A percentile compares a stretch with the other conserved stretches of the same genome.
These are phyloP conservation scores for Isoetes taiwanensis DNA, from an alignment of 75 land plant genomes.

Conservation along the genomic window DNA sequence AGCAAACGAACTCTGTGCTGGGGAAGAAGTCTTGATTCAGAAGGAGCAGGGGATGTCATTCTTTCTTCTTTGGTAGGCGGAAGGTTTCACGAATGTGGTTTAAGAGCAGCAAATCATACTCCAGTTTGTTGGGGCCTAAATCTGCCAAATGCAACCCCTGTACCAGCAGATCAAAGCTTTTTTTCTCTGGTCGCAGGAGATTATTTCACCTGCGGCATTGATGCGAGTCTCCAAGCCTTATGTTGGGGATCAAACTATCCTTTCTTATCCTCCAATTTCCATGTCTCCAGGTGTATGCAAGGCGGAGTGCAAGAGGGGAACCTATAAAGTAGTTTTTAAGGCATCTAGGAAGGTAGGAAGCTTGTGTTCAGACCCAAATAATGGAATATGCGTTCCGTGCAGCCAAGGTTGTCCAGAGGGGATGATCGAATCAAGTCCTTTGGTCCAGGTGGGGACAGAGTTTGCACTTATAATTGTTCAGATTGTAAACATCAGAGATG, in stretches of 20 bases:
- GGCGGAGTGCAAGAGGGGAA: constrained; percentile 23
- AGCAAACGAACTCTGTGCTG: constrained; percentile 37
- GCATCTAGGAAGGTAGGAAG: no score
- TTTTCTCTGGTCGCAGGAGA: constrained; percentile 55
- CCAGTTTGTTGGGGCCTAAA: constrained; percentile 63
- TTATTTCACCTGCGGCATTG: constrained; percentile 73
- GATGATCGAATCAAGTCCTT: constrained; percentile 21
- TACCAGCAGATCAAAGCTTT: constrained; percentile 27
- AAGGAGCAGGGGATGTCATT: constrained; percentile 22
- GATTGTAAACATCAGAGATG: constrained; percentile 26
- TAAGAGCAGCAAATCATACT: constrained; percentile 19
- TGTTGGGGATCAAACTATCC: constrained; percentile 73
- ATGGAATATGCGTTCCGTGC: constrained; percentile 43
- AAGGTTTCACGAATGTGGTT: constrained; percentile 63
- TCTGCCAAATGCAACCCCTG: constrained; percentile 24
- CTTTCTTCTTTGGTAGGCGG: constrained; percentile 59
- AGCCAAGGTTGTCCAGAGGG: constrained; percentile 33
- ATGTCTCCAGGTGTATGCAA: constrained; percentile 46
- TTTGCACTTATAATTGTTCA: constrained; percentile 44
- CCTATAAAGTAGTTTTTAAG: constrained; percentile 24
- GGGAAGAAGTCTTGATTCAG: constrained; percentile 33
- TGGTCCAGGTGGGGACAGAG: constrained; percentile 24
- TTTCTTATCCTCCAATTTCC: constrained; percentile 35
- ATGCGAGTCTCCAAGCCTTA: constrained; percentile 24
- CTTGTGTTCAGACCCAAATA: constrained; percentile 25